A percentile compares a stretch with the other conserved stretches of the same genome.
Conservation (phyloP, 202 grass and related monocot genomes). For the Musa balbisiana region DNA sequence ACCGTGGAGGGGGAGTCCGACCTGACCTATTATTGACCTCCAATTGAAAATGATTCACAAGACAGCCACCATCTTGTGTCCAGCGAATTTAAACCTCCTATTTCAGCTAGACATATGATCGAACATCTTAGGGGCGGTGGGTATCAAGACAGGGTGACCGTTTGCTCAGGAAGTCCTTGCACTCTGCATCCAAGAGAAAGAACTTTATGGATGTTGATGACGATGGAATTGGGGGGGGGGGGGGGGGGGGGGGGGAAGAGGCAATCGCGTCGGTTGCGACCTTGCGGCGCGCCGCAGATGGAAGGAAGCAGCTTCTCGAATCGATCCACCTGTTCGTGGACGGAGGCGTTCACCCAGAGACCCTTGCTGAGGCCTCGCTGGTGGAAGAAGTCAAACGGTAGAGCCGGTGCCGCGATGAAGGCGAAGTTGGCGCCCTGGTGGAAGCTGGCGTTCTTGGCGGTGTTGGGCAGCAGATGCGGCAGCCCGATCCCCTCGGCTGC, state of each 20-base stretch:
- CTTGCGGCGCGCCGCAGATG: constrained; percentile 50
- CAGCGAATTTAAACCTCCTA: too few species aligned
- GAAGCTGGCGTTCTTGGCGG: constrained; percentile 38
- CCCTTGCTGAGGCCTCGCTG: constrained; percentile 38
- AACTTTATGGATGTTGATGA: constrained; percentile 7
- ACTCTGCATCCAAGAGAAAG: constrained; percentile 31
- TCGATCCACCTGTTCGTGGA: constrained; percentile 65
- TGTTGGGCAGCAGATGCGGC: constrained; percentile 65
- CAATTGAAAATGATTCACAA: not conserved
- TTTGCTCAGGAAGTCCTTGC: constrained; percentile 53
- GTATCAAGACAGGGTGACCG: not conserved
- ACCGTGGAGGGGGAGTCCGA: not conserved
- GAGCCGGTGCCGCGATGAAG: constrained; percentile 66
- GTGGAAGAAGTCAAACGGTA: constrained; percentile 57
- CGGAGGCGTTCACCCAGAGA: constrained; percentile 56
- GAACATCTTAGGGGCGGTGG: not conserved
- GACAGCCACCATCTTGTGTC: not conserved
- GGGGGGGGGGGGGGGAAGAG: not conserved
- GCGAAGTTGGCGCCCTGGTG: constrained; percentile 79
- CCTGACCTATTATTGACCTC: not conserved
- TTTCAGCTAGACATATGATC: not conserved
- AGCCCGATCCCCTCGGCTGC: constrained; percentile 60
- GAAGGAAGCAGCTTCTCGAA: constrained; percentile 60
- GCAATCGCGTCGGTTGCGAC: constrained; percentile 8
- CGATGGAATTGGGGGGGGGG: not conserved